These are phyloP conservation scores for Narthecium ossifragum DNA, from an alignment of 106 monocot species.

Conservation along the genomic window DNA sequence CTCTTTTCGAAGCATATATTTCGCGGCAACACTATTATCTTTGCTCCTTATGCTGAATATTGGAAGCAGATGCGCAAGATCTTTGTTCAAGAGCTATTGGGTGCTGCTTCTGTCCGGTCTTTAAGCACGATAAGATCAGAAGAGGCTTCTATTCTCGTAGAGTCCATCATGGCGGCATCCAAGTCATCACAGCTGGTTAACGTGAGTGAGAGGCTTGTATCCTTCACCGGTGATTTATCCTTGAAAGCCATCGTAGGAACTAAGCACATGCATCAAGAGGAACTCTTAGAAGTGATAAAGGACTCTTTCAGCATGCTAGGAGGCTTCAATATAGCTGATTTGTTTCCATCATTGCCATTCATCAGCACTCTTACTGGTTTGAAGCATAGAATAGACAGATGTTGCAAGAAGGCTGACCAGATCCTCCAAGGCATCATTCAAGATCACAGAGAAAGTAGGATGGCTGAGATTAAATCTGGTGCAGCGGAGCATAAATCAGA, in stretches of 20 bases:
- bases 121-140: constrained; percentile 24
- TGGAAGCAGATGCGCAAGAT: constrained; percentile 35
- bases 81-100: constrained; percentile 26
- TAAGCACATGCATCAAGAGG: constrained; percentile 1
- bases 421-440: constrained; percentile 22
- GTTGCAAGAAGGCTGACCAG: background rate
- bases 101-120: constrained; percentile 14
- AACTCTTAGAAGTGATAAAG: constrained; percentile 1
- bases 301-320: background rate
- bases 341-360: constrained; percentile 31
- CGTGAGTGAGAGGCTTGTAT: too few species aligned
- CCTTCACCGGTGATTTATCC: too few species aligned
- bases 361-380: constrained; percentile 4
- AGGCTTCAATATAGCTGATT: constrained; percentile 24
- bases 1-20: background rate
- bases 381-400: constrained; percentile 1
- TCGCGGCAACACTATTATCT: constrained; percentile 14
- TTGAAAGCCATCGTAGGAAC: background rate
- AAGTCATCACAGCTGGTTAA: too few species aligned
- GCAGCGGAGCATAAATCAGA: constrained; percentile 3
- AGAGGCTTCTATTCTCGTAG: constrained; percentile 6
- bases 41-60: constrained; percentile 28
- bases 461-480: too few species aligned
- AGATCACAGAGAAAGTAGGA: too few species aligned
- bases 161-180: background rate